Evolutionary conservation across 1,139 yeast genomes (phyloP).

Genomic region (Diutina siamensis): DNA sequence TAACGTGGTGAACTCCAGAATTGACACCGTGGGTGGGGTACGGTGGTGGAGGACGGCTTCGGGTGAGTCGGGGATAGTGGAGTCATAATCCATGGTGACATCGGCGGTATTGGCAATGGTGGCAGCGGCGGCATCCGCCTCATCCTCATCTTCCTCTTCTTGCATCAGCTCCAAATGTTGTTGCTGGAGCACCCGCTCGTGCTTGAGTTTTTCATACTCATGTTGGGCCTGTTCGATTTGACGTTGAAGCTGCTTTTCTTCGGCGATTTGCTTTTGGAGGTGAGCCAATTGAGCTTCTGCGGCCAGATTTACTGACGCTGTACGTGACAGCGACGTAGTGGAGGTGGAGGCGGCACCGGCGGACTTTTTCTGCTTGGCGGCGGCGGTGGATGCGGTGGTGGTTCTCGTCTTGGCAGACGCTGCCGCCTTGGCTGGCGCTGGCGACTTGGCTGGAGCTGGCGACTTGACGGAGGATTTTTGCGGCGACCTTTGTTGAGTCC

Average conservation of each 20-base stretch:
- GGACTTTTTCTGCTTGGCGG: neutral
- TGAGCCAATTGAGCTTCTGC: neutral
- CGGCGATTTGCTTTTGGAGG: neutral
- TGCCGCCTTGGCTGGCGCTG: neutral
- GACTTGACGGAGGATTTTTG: neutral
- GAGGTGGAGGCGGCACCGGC: no score
- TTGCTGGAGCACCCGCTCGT: neutral
- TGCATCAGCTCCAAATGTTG: neutral
- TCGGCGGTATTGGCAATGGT: neutral
- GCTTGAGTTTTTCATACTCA: constrained; percentile 2
- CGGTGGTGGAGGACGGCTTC: neutral
- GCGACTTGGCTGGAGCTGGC: neutral
- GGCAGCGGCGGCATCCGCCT: neutral
- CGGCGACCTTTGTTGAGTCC: neutral
- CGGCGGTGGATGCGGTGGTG: neutral
- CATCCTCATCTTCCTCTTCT: constrained; percentile 1
- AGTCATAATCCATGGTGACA: neutral
- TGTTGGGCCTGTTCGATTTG: neutral
- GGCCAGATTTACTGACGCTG: neutral
- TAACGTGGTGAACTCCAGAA: no score
- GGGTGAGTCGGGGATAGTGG: constrained; percentile 1
- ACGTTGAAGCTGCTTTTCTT: neutral
- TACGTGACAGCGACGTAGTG: no score
- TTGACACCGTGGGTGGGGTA: no score
- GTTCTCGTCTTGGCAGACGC: neutral